Conservation (phyloP, 2,329 filamentous ascomycete genomes). For the Colletotrichum sp. region DNA sequence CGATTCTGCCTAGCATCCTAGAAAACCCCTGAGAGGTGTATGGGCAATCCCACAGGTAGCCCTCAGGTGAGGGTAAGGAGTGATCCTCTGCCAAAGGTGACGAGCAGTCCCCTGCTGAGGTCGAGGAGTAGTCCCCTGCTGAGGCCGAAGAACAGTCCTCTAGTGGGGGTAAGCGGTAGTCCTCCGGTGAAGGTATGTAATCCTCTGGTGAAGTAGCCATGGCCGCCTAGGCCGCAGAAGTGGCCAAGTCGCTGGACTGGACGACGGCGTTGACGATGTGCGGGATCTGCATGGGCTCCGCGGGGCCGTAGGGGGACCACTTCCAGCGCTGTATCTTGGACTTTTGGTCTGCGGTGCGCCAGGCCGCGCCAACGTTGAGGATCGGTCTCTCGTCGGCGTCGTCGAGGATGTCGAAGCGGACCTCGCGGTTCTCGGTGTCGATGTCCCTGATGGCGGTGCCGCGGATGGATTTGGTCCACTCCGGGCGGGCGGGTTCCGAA, state of each 20-base stretch:
- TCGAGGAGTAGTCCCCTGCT: neutral
- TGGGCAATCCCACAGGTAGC: neutral
- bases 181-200: neutral
- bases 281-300: neutral
- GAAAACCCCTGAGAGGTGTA: neutral
- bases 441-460: constrained; percentile 35
- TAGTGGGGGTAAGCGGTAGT: neutral
- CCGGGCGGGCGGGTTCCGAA: neutral
- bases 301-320: constrained; percentile 28
- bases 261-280: constrained; percentile 15
- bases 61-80: neutral
- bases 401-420: constrained; percentile 36
- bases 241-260: neutral
- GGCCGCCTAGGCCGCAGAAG: neutral
- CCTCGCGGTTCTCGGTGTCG: constrained; percentile 29
- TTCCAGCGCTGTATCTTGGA: constrained; percentile 28
- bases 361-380: constrained; percentile 27
- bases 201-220: neutral
- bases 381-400: constrained; percentile 5
- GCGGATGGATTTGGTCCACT: constrained; percentile 34
- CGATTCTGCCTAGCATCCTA: neutral
- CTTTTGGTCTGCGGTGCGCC: constrained; percentile 18
- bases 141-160: neutral
- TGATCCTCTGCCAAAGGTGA: neutral
- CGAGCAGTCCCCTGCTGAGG: neutral